These are phyloP conservation scores for Russula sp. DNA, from an alignment of 768 basidiomycete genomes.

Conservation along the genomic window DNA sequence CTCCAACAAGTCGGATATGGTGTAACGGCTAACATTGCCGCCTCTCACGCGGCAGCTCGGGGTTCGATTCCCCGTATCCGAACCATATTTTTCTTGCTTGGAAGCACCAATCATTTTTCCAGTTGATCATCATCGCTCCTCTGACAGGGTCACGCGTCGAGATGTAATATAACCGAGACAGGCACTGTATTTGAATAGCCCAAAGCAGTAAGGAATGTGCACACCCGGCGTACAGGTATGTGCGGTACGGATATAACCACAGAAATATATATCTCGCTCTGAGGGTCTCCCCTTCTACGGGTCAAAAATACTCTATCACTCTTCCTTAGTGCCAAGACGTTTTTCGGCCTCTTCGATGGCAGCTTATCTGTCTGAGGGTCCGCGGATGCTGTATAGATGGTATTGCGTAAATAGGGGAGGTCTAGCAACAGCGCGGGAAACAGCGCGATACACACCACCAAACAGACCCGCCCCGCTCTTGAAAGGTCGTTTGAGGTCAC, in stretches of 20 bases:
- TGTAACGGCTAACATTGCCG: slow-evolving; percentile 43
- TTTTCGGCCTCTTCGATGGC: slow-evolving; percentile 89
- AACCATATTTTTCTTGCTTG: slow-evolving; percentile 19
- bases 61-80: slow-evolving; percentile 45
- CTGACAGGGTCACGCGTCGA: not conserved
- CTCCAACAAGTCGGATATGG: slow-evolving; percentile 35
- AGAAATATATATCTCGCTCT: slow-evolving; percentile 23
- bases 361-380: slow-evolving; percentile 83
- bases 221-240: slow-evolving; percentile 5
- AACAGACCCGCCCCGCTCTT: slow-evolving; percentile 68
- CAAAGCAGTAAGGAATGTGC: slow-evolving; percentile 3
- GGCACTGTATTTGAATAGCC: slow-evolving; percentile 2
- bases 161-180: not conserved
- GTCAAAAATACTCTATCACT: slow-evolving; percentile 12
- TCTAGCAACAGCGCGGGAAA: not conserved
- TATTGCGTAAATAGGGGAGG: slow-evolving; percentile 13
- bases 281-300: not conserved
- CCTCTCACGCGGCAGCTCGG: slow-evolving; percentile 44
- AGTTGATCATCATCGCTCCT: not conserved
- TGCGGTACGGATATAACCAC: slow-evolving; percentile 17
- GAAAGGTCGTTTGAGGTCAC: slow-evolving; percentile 89
- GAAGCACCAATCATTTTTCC: not conserved
- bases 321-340: slow-evolving; percentile 71
- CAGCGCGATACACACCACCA: slow-evolving; percentile 48
- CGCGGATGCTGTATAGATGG: slow-evolving; percentile 41